Base-by-base conservation (phyloP, 768 basidiomycete genomes). In the Boletus pseudo-olivaceus region DNA sequence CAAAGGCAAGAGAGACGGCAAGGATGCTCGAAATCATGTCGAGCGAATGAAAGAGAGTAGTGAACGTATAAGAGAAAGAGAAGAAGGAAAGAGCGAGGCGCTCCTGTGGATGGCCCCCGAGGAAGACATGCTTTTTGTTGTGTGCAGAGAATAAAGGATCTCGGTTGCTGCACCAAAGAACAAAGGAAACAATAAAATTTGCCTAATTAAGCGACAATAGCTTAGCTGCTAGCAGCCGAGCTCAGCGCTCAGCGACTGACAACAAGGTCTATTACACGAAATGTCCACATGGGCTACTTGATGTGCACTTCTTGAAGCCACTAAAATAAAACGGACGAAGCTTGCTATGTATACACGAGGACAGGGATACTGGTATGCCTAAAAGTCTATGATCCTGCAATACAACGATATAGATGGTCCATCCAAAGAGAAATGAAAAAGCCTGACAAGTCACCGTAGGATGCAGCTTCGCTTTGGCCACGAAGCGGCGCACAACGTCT, bases 21-120 rank as follows among this genome's bases (percentile, higher is more conserved):
- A 78, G 61, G 45, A 76, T 55, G 69, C 67, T 67, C 74, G 68
- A 69, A 56, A 76, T 42, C 77, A 77, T 78, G 63, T 41, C 67
- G 62, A 66, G 53, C 47, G n/a, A 62, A 58, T 17, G 62, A 66
- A 66, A 39, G 58, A 63, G 51, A 8, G 60, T 48, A 50, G 62
- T 62, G 62, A 66, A 60, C 33, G 65, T 48, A 40, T 15, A 37
- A 43, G 38, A 63, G 45, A 44, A 47, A 49, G 26, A 55, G 54
- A 51, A 46, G 50, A 49, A 55, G 43, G 63, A 62, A 63, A 61
- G 60, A 62, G 65, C 68, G 11, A 34, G 8, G 12, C 11, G 57
- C 65, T 60, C 71, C 48, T 19, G 51, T 49, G 58, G 47, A n/a
- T 26, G 49, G 45, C 33, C n/a, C 34, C 39, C n/a, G n/a, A n/a